These are phyloP conservation scores for Salix brachista DNA, from an alignment of 345 rosid species.

Conservation along the genomic window DNA sequence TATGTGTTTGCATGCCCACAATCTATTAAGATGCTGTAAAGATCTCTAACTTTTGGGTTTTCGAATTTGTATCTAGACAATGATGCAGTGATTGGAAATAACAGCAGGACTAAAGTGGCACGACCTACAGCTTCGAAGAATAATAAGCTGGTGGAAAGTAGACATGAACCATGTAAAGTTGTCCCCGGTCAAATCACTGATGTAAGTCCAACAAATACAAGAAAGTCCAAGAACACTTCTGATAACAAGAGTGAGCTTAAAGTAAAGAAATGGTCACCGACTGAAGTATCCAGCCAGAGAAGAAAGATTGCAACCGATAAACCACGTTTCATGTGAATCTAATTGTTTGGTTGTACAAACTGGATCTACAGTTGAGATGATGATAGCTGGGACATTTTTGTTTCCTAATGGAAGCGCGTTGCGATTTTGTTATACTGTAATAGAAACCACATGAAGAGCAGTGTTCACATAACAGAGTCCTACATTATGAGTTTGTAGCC, in stretches of 20 bases:
- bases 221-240: slow-evolving; percentile 19
- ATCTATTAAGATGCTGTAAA: too few species aligned
- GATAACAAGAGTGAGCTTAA: slow-evolving; percentile 17
- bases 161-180: slow-evolving; percentile 30
- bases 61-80: slow-evolving; percentile 33
- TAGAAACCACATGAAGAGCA: not conserved
- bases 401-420: not conserved
- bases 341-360: not conserved
- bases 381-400: not conserved
- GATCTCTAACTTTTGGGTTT: not conserved
- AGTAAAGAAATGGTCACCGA: slow-evolving; percentile 22
- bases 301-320: slow-evolving; percentile 17
- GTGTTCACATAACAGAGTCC: not conserved
- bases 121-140: slow-evolving; percentile 28
- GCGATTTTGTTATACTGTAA: not conserved
- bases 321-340: slow-evolving; percentile 15
- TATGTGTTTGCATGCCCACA: not conserved
- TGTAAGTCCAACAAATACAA: slow-evolving; percentile 13
- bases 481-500: not conserved
- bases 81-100: slow-evolving; percentile 49
- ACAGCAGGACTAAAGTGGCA: slow-evolving; percentile 26
- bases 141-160: slow-evolving; percentile 21
- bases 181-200: slow-evolving; percentile 2
- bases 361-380: not conserved
- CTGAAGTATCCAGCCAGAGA: slow-evolving; percentile 18